These are phyloP conservation scores for Pholiota conissans DNA, from an alignment of 768 basidiomycete genomes.

Conservation along the genomic window DNA sequence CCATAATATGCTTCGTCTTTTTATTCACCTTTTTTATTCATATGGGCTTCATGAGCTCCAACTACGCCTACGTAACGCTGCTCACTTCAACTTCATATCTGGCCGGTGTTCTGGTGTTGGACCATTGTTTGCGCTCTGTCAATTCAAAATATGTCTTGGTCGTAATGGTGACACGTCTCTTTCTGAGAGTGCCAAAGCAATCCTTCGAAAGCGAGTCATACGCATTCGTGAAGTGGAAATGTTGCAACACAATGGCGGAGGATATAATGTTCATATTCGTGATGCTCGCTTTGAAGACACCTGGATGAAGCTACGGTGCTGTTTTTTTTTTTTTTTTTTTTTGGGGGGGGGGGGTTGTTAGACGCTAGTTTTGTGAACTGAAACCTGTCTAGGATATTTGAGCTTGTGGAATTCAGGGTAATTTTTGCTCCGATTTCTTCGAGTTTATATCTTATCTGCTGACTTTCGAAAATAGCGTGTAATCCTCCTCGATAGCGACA, in stretches of 20 bases:
- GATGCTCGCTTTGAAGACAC: slow-evolving; percentile 65
- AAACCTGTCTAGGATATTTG: slow-evolving; percentile 49
- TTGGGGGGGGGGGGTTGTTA: no score
- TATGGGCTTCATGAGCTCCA: slow-evolving; percentile 17
- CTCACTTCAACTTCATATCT: slow-evolving; percentile 74
- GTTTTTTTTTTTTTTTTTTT: neutral
- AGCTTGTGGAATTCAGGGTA: slow-evolving; percentile 64
- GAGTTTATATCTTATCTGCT: neutral
- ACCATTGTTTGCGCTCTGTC: slow-evolving; percentile 52
- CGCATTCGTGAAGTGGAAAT: slow-evolving; percentile 55
- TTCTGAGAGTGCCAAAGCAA: slow-evolving; percentile 45
- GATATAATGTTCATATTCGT: slow-evolving; percentile 38
- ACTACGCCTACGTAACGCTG: slow-evolving; percentile 71
- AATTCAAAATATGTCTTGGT: slow-evolving; percentile 73
- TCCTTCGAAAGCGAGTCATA: slow-evolving; percentile 58
- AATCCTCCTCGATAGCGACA: slow-evolving; percentile 85
- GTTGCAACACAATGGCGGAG: slow-evolving; percentile 50
- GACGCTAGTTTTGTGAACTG: no score
- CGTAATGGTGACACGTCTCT: slow-evolving; percentile 71
- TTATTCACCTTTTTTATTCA: slow-evolving; percentile 7
- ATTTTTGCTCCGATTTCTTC: neutral
- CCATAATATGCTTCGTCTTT: slow-evolving; percentile 22
- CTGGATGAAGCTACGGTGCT: slow-evolving; percentile 67
- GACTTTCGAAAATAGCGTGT: slow-evolving; percentile 50
- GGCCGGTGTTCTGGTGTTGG: slow-evolving; percentile 60